Base-by-base conservation (phyloP, 805 yeast genomes). In the Ogataea paraovalis region DNA sequence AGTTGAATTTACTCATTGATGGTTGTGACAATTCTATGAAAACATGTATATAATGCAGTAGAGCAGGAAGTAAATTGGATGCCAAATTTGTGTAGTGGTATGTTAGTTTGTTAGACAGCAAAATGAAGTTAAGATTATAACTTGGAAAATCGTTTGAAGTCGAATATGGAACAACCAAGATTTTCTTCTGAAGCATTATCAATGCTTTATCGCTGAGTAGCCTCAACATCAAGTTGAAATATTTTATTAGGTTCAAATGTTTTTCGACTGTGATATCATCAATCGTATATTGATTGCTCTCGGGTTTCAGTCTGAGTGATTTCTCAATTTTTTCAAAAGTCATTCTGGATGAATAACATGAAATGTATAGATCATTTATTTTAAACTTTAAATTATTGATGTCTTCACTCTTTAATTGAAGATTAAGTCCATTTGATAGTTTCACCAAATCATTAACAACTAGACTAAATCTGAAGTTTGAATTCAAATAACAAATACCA, bases 201-300 rank as follows among this genome's bases (percentile, higher is more conserved):
- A 57, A 68, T 1, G 82, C 79, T 45, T 83, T 68, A 58, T 80
- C 86, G 39, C 79, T 80, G 57, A 77, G 74, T 22, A 81, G 69
- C 64, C 56, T 78, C 65, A 60, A 71, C 65, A 66, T 75, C 68
- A 64, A 74, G 65, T 59, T 73, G 57, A 61, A 77, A 73, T 68
- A 79, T 62, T 59, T 73, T 19, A 76, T 68, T 30, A 77, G 65
- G 47, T 76, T 75, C 68, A 64, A 66, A 56, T 64, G 75, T 42
- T 62, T 70, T 21, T 16, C 25, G 23, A 38, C 18, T 28, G 33
- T 27, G 27, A 37, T 20, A 3, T 21, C 38, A 22, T 66, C 73
- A 39, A 68, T 60, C 38, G 56, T 57, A n/a, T 73, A 72, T 21
- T 72, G 71, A 16, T 34, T 7, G 8, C 40, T 14, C 42, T 46